phyloP scores from a whole-genome alignment of 352 stramenopile genomes.

The Pythium graminicola region DNA sequence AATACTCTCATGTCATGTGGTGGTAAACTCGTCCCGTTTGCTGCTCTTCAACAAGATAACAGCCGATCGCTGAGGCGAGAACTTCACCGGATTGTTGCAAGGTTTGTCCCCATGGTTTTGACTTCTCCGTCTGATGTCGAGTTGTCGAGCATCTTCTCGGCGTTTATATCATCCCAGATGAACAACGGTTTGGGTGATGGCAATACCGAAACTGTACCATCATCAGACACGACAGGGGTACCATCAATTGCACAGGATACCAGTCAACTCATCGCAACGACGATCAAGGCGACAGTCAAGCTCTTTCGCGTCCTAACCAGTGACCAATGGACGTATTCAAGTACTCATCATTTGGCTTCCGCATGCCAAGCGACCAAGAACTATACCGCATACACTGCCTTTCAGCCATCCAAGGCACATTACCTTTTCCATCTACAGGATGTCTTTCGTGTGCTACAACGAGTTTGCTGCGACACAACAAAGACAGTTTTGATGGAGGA shows the following conservation, averaged over 20 bases:
- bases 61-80: neutral
- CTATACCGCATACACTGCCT: constrained; percentile 12
- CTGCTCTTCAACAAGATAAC: constrained; percentile 21
- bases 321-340: constrained; percentile 24
- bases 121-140: constrained; percentile 33
- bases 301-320: constrained; percentile 38
- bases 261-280: constrained; percentile 27
- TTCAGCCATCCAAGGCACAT: constrained; percentile 39
- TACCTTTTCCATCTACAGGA: constrained; percentile 41
- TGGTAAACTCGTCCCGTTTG: constrained; percentile 14
- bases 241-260: constrained; percentile 25
- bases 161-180: constrained; percentile 15
- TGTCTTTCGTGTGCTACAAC: constrained; percentile 39
- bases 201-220: too few relatives aligned
- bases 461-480: constrained; percentile 35
- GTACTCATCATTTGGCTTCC: neutral
- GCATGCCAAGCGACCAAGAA: neutral
- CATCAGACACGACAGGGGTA: neutral
- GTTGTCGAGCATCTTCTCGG: constrained; percentile 44
- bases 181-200: neutral
- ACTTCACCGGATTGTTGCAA: constrained; percentile 25
- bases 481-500: constrained; percentile 31
- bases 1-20: constrained; percentile 27
- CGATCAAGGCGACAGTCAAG: constrained; percentile 55
- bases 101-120: constrained; percentile 35